A percentile compares a stretch with the other conserved stretches of the same genome.
phyloP scores from a whole-genome alignment of 2,329 filamentous ascomycete genomes.

The Huntiella bhutanensis region DNA sequence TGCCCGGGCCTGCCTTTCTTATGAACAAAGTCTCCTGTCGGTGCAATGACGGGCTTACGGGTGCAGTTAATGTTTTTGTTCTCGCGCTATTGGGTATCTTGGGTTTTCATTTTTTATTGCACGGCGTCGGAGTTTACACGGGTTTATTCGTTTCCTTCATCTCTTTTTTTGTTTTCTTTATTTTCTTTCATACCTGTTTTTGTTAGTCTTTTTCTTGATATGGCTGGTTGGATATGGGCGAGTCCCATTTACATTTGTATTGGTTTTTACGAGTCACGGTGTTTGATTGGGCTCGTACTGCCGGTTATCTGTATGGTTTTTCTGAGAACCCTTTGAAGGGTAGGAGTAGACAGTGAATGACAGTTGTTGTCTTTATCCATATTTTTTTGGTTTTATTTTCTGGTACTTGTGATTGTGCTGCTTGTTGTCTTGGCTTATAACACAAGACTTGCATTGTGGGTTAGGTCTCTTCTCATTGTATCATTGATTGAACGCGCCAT shows the following conservation, averaged over 20 bases:
- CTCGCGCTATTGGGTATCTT: slow-evolving; percentile 7
- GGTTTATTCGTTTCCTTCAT: slow-evolving; percentile 6
- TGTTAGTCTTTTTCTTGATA: slow-evolving; percentile 3
- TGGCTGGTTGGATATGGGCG: slow-evolving; percentile 1
- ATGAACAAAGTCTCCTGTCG: too few species aligned
- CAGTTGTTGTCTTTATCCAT: background rate
- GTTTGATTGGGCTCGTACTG: background rate
- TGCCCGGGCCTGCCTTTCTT: too few species aligned
- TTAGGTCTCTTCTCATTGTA: too few species aligned
- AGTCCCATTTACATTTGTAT: slow-evolving; percentile 1
- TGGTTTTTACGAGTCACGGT: background rate
- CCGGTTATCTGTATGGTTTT: slow-evolving; percentile 1
- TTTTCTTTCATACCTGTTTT: slow-evolving; percentile 7
- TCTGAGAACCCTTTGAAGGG: background rate
- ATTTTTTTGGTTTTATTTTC: too few species aligned
- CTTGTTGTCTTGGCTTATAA: too few species aligned
- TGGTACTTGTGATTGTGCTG: too few species aligned
- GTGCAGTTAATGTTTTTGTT: slow-evolving; percentile 11
- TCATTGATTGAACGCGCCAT: too few species aligned
- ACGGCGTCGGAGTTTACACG: slow-evolving; percentile 11
- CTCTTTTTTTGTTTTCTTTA: slow-evolving; percentile 8
- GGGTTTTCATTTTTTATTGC: slow-evolving; percentile 9
- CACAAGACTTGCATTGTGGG: too few species aligned
- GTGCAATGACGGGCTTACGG: background rate
- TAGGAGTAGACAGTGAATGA: background rate